Conservation (phyloP, 2,329 filamentous ascomycete species). For the Teratosphaeria destructans region DNA sequence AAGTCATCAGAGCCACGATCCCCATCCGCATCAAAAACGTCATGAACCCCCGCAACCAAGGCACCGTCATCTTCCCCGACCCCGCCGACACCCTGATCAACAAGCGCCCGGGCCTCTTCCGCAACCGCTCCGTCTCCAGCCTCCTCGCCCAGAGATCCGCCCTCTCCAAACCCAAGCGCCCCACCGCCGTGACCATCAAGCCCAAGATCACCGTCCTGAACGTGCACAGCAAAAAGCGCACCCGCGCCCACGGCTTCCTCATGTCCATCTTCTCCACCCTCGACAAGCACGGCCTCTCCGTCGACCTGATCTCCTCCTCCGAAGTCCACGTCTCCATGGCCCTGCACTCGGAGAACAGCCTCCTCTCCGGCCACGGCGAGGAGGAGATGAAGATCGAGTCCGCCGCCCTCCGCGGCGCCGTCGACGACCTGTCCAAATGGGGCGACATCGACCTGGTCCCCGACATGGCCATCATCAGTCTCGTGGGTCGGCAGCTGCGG, state of each 20-base stretch:
- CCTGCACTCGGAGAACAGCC: conserved; percentile 64
- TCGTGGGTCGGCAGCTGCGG: conserved; percentile 94
- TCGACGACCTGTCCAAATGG: conserved; percentile 64
- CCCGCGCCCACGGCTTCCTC: conserved; percentile 91
- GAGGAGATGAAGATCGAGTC: conserved; percentile 40
- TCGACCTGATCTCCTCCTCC: conserved; percentile 90
- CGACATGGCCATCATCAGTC: conserved; percentile 88
- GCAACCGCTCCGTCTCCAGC: conserved; percentile 34
- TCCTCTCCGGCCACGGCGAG: conserved; percentile 36
- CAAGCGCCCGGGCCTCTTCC: conserved; percentile 42
- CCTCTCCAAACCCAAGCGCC: conserved; percentile 30
- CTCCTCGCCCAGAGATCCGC: conserved; percentile 31
- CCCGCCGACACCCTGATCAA: conserved; percentile 43
- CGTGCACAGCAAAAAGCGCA: conserved; percentile 94
- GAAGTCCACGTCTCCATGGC: conserved; percentile 98
- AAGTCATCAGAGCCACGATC: conserved; percentile 66
- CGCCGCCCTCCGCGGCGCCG: conserved; percentile 39
- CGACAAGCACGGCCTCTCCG: conserved; percentile 74
- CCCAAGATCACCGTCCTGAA: conserved; percentile 95
- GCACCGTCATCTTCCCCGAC: conserved; percentile 78
- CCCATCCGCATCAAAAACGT: conserved; percentile 72
- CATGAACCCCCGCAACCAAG: conserved; percentile 56
- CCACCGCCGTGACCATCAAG: conserved; percentile 80
- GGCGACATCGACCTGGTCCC: conserved; percentile 84
- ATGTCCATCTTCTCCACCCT: conserved; percentile 88